A percentile compares a stretch with the other conserved stretches of the same genome.
Conservation (phyloP, 2,329 filamentous ascomycete species). For the Exophiala dermatitidis region DNA sequence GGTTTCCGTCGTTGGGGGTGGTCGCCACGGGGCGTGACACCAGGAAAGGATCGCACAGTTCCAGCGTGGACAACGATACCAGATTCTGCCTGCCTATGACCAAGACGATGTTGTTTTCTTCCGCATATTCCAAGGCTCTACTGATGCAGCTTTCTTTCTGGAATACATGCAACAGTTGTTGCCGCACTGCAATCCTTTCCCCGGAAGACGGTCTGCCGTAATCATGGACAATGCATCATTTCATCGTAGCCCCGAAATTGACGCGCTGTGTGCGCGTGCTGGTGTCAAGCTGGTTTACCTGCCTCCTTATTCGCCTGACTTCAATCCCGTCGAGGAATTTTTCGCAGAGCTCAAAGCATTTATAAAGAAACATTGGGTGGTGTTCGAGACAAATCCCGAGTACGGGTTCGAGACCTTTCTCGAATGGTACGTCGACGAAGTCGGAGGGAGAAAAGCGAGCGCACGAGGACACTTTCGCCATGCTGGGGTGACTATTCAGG, state of each 20-base stretch:
- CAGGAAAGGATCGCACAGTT: too few relatives aligned
- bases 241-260: constrained; percentile 8
- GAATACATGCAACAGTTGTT: too few relatives aligned
- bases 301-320: constrained; percentile 34
- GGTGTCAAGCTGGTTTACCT: constrained; percentile 33
- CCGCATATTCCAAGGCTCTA: too few relatives aligned
- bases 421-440: constrained; percentile 27
- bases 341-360: constrained; percentile 35
- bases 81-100: too few relatives aligned
- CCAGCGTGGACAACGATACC: too few relatives aligned
- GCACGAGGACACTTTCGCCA: constrained; percentile 11
- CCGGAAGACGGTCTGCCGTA: too few relatives aligned
- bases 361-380: constrained; percentile 30
- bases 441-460: constrained; percentile 2
- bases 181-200: too few relatives aligned
- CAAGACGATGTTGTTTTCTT: too few relatives aligned
- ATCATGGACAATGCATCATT: too few relatives aligned
- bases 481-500: constrained; percentile 5
- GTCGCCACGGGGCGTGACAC: too few relatives aligned
- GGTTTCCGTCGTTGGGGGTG: too few relatives aligned
- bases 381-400: constrained; percentile 23
- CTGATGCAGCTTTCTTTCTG: too few relatives aligned
- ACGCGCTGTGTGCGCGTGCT: constrained; percentile 30
- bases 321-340: constrained; percentile 35
- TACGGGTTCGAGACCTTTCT: constrained; percentile 28